Evolutionary conservation across 2,329 filamentous ascomycete genomes (phyloP), one percentile per base, ranked within the genome.

Genomic region (Orbilia brochopaga): DNA sequence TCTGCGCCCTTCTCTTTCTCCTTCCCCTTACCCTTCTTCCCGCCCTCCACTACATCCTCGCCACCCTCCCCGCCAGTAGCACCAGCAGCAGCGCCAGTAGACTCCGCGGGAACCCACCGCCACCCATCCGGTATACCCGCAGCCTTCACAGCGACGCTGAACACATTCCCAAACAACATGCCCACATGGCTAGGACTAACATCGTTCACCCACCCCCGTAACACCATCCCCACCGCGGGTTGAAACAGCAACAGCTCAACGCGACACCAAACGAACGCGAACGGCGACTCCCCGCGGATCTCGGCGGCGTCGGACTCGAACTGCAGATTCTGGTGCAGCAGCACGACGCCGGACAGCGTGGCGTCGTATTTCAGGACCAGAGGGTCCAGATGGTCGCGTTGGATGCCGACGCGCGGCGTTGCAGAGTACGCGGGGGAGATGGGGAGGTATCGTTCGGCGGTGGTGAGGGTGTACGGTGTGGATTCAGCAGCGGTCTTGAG

Each of bases 111-210:
- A 15, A 91, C 83, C 89, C 91, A 97, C 73, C 82, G 86, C 94
- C 93, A 99, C 23, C 85, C 84, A 13, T 81, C 79, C 0, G 94
- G 94, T 15, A 99, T 82, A 19, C 69, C 69, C 51, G 93, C 89
- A 56, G 46, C 35, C 4, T 51, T 60, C 69, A 99, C 90, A 48
- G 89, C 91, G 0, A 93, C 90, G 75, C 94, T 96, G 83, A 97
- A 97, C 75, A 91, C 86, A 79, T 93, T 93, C 81, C 91, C 92
- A 79, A 91, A 94, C 10, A 95, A 87, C 1, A 97, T 85, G 19
- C 93, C 92, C 5, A 99, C 84, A 78, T 97, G 91, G 5, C 91
- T 91, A 76, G 94, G 90, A 53, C 89, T 93, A 78, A 96, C 91
- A 30, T 97, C 83, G 77, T 93, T 94, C 63, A 97, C 85, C 75